phyloP scores from a whole-genome alignment of 441 rosid species.

The Jatropha multifida region DNA sequence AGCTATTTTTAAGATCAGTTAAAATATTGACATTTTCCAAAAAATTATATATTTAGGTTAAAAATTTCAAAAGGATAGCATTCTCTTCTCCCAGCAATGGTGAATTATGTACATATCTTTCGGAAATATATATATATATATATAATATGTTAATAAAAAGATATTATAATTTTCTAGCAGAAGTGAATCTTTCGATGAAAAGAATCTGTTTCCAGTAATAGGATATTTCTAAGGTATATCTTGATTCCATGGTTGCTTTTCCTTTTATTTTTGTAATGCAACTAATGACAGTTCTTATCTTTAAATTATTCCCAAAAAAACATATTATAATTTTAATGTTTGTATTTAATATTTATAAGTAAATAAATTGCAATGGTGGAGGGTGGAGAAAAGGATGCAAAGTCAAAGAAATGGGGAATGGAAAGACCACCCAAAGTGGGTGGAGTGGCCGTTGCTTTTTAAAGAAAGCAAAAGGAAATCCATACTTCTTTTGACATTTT shows the following conservation, averaged over 20 bases:
- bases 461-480: slow-evolving; percentile 12
- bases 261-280: not conserved
- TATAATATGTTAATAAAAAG: no score
- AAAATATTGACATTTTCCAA: no score
- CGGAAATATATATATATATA: no score
- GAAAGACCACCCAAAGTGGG: slow-evolving; percentile 32
- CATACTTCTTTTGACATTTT: not conserved
- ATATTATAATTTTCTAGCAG: no score
- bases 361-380: not conserved
- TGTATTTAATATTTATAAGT: no score
- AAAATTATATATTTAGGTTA: no score
- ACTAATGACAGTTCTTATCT: not conserved
- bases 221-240: not conserved
- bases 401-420: slow-evolving; percentile 18
- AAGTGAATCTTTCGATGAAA: no score
- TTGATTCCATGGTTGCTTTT: not conserved
- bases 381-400: slow-evolving; percentile 23
- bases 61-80: no score
- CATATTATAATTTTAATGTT: no score
- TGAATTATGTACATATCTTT: no score
- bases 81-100: no score
- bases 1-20: no score
- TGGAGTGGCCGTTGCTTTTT: slow-evolving; percentile 19
- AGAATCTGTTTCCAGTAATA: not conserved
- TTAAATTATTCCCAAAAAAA: not conserved